Base-by-base conservation (phyloP, 768 basidiomycete genomes). In the Auricularia heimuer region DNA sequence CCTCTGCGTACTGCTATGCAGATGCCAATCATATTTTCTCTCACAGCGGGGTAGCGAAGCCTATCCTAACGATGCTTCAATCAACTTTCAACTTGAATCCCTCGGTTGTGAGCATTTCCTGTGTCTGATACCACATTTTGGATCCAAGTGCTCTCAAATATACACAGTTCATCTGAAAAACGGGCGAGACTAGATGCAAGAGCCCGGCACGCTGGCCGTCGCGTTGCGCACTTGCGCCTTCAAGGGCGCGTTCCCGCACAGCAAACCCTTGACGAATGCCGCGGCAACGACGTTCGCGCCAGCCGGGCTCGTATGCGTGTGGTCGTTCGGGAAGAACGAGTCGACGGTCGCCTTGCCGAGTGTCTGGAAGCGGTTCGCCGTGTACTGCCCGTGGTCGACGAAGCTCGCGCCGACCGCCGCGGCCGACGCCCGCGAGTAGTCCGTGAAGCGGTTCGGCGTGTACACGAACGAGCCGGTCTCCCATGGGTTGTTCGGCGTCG, bases 401-500 rank as follows among this genome's bases (percentile, higher is more conserved):
- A 81, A 82, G 1, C 74, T 71, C 8, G 75, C 77, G 10, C 72
- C 69, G 7, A 77, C 80, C 8, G 74, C 73, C 42, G 69, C 72
- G 6, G 76, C 80, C 21, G 75, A 75, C 1, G 72, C 71, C 64
- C 78, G 70, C 12, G 81, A 79, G 69, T 82, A 82, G 12, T 69
- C 74, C 16, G 81, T 80, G 65, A 81, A 82, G 21, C 81, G 75
- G 12, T 77, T 73, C 14, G 73, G 72, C n/a, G 77, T 71, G n/a
- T 67, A 68, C 34, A 79, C 76, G 56, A 70, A 67, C 24, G 70
- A 66, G 24, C 67, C 56, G 35, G 61, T 12, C 56, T 67, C 63
- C 79, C 79, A 83, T 37, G 74, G 74, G 69, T 82, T 80, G 67
- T 76, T 71, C 6, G 82, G 82, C 2, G 82, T 82, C 65, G 80